Percentiles rank a stretch among this genome's conserved stretches.
phyloP scores from a whole-genome alignment of 495 filamentous ascomycete species.

The Alectoria sarmentosa region DNA sequence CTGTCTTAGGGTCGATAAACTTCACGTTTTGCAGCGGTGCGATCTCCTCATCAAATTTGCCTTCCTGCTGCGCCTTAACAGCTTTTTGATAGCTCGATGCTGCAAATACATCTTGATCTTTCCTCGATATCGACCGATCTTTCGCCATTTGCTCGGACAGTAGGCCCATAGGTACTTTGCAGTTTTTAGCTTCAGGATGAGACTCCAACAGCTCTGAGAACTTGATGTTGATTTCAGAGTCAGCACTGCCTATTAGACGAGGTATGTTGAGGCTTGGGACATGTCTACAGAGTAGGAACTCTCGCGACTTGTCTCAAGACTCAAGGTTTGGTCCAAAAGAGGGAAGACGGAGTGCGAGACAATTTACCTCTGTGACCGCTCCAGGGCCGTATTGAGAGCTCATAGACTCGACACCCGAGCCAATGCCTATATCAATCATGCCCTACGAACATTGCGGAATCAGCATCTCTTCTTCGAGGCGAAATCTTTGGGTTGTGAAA shows the following conservation, averaged over 20 bases:
- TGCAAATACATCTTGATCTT: conserved; percentile 80
- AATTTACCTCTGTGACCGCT: conserved; percentile 89
- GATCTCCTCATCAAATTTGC: conserved; percentile 92
- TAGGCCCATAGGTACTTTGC: conserved; percentile 96
- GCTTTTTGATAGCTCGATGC: conserved; percentile 88
- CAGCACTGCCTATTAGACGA: too few species aligned
- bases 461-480: not conserved
- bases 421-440: conserved; percentile 94
- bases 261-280: too few species aligned
- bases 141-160: conserved; percentile 94
- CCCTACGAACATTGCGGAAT: conserved; percentile 25
- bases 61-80: conserved; percentile 71
- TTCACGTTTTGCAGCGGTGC: conserved; percentile 68
- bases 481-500: not conserved
- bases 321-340: too few species aligned
- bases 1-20: conserved; percentile 81
- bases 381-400: conserved; percentile 66
- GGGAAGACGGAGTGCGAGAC: too few species aligned
- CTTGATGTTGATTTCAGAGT: too few species aligned
- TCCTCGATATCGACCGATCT: conserved; percentile 64
- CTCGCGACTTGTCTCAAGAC: too few species aligned
- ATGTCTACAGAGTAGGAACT: too few species aligned
- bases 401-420: conserved; percentile 98
- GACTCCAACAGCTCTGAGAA: conserved; percentile 88
- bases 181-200: conserved; percentile 80